Evolutionary conservation across 2,329 filamentous ascomycete genomes (phyloP).

Genomic region (Penicillium sp.): DNA sequence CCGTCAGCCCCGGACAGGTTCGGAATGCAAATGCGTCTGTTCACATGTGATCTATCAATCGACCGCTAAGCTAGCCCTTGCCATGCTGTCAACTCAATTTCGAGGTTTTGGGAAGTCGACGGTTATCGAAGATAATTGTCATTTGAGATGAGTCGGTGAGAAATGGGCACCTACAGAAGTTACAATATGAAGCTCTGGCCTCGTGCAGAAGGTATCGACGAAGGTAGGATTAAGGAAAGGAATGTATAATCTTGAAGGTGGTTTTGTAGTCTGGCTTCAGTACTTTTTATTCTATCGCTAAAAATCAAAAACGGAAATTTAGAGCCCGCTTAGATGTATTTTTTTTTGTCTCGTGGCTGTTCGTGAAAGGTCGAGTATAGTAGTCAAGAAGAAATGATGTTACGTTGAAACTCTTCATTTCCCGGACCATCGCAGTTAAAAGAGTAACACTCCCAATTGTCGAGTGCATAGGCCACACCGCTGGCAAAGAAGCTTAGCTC

Average conservation of each 20-base stretch:
- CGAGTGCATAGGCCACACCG: constrained; percentile 40
- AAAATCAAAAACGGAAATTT: neutral
- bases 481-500: constrained; percentile 48
- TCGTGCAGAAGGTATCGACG: neutral
- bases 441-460: constrained; percentile 24
- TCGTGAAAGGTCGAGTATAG: constrained; percentile 9
- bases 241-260: neutral
- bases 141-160: neutral
- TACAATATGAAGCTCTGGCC: neutral
- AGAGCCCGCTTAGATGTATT: constrained; percentile 6
- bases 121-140: neutral
- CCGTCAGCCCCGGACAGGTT: neutral
- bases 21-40: neutral
- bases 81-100: neutral
- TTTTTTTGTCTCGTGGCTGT: constrained; percentile 9
- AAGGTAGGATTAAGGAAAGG: neutral
- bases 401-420: neutral
- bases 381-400: neutral
- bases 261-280: neutral
- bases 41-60: neutral
- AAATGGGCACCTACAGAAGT: neutral
- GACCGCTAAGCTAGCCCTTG: neutral
- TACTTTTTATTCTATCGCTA: constrained; percentile 10
- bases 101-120: neutral
- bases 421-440: neutral